These are phyloP conservation scores for Wakefieldia striispora DNA, from an alignment of 768 basidiomycete species.

Conservation along the genomic window DNA sequence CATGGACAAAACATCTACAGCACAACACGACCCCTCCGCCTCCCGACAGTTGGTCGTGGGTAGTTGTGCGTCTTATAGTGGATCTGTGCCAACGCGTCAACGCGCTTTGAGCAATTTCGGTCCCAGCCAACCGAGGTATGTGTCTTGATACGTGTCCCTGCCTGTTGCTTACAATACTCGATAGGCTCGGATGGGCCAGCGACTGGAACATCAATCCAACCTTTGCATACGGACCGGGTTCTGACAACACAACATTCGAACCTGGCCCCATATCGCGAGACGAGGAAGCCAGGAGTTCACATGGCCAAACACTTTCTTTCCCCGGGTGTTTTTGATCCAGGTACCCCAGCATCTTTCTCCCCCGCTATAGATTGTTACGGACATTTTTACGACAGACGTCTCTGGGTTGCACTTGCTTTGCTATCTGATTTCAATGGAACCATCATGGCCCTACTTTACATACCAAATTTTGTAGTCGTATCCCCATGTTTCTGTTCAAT, in stretches of 20 bases:
- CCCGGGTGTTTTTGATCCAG: conserved; percentile 11
- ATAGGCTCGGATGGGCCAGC: conserved; percentile 14
- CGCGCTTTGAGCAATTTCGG: not conserved
- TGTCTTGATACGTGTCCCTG: not conserved
- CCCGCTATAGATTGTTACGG: conserved; percentile 1
- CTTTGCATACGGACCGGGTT: conserved; percentile 9
- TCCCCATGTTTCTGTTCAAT: not conserved
- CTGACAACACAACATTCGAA: conserved; percentile 1
- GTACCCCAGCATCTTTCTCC: conserved; percentile 1
- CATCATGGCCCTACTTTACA: conserved; percentile 18
- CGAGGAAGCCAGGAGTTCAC: not conserved
- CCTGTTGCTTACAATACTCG: not conserved
- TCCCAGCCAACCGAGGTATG: conserved; percentile 13
- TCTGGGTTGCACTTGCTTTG: not conserved
- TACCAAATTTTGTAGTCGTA: conserved; percentile 9
- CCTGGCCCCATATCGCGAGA: conserved; percentile 3
- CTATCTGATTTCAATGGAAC: conserved; percentile 2
- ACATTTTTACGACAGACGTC: conserved; percentile 1
- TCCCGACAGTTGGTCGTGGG: not conserved
- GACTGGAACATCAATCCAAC: conserved; percentile 18
- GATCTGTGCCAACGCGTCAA: conserved; percentile 3
- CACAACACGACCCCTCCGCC: not conserved
- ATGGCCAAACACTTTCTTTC: conserved; percentile 11
- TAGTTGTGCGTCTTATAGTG: not conserved
- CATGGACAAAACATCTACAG: conserved; percentile 3